Evolutionary conservation across 331 rosid species (phyloP).

Genomic region (Spiraea crenata): DNA sequence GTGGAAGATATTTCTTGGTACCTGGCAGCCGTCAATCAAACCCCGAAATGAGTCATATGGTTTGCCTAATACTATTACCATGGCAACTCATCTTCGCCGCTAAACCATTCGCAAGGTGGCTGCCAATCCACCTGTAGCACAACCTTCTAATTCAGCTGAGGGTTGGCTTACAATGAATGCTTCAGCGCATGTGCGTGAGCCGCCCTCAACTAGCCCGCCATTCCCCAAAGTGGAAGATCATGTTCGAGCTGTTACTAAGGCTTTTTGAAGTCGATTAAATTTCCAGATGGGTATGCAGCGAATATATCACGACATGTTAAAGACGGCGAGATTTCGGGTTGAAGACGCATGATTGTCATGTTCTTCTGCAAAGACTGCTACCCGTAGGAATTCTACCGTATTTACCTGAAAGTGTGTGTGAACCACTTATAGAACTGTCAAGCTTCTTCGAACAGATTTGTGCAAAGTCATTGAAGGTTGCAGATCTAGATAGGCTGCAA

Average conservation of each 20-base stretch:
- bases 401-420: neutral
- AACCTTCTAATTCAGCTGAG: constrained; percentile 39
- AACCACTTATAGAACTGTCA: neutral
- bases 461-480: neutral
- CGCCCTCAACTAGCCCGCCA: too few species aligned
- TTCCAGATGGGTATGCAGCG: too few species aligned
- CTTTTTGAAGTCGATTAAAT: too few species aligned
- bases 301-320: too few species aligned
- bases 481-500: neutral
- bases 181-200: constrained; percentile 23
- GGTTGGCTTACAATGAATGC: constrained; percentile 46
- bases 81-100: constrained; percentile 87
- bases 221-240: too few species aligned
- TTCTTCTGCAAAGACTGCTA: too few species aligned
- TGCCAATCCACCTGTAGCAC: constrained; percentile 35
- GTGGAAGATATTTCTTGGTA: constrained; percentile 1
- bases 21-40: constrained; percentile 52
- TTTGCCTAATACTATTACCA: constrained; percentile 47
- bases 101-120: constrained; percentile 47
- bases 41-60: constrained; percentile 53
- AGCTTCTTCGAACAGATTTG: too few species aligned
- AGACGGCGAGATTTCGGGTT: too few species aligned
- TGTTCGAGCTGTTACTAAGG: too few species aligned
- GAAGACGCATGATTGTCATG: too few species aligned
- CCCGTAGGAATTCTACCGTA: too few species aligned